phyloP scores from a whole-genome alignment of 768 basidiomycete species.

The Gloeophyllum trabeum region DNA sequence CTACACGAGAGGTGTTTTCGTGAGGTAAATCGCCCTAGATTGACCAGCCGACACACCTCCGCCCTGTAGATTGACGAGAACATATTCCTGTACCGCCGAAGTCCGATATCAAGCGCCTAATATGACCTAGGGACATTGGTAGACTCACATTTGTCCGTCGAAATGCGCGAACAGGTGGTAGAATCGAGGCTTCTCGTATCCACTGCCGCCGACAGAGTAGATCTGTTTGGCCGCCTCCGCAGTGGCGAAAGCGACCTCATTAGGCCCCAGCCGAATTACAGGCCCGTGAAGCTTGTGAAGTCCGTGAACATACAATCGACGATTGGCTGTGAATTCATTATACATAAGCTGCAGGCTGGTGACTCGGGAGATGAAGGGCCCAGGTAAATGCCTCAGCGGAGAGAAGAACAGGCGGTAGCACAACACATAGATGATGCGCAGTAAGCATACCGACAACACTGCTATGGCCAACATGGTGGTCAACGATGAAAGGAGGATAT shows the following conservation, averaged over 20 bases:
- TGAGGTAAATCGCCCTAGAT: no score
- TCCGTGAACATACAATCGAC: slow-evolving; percentile 9
- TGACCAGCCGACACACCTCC: no score
- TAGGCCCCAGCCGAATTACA: slow-evolving; percentile 9
- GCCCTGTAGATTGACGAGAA: slow-evolving; percentile 7
- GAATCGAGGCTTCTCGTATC: slow-evolving; percentile 11
- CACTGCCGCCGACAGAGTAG: slow-evolving; percentile 12
- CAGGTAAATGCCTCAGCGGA: slow-evolving; percentile 7
- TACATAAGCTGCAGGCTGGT: slow-evolving; percentile 10
- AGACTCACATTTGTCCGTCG: no score
- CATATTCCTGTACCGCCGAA: slow-evolving; percentile 11
- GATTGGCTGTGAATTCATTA: slow-evolving; percentile 8
- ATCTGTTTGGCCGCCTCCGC: slow-evolving; percentile 13
- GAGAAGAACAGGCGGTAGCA: slow-evolving; percentile 6
- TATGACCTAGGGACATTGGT: no score
- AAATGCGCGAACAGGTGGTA: slow-evolving; percentile 9
- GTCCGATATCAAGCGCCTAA: no score
- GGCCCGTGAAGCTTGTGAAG: slow-evolving; percentile 11
- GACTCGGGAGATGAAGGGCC: slow-evolving; percentile 7
- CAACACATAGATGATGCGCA: background rate
- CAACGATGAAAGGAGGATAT: no score
- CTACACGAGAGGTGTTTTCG: background rate
- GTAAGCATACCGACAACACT: background rate
- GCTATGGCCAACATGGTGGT: background rate
- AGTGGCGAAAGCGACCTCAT: slow-evolving; percentile 12